Evolutionary conservation across 176 grass and related monocot species (phyloP).

Genomic region (Cenchrus fungigraminus): DNA sequence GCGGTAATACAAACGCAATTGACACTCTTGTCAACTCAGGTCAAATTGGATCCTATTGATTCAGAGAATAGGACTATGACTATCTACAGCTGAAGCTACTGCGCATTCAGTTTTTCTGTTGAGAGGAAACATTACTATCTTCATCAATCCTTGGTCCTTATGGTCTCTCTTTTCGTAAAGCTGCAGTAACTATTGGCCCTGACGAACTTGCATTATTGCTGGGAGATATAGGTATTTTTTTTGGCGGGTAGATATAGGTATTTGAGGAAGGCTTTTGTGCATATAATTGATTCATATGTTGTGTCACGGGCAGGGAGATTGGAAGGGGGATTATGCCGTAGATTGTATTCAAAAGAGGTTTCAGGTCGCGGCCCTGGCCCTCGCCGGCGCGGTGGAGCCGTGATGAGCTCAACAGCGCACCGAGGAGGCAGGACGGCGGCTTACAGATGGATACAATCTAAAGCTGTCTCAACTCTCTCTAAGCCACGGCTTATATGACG

Average conservation of each 20-base stretch:
- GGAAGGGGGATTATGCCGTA: too few relatives aligned
- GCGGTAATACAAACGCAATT: background rate
- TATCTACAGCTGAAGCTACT: slow-evolving; percentile 27
- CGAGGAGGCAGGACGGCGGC: too few relatives aligned
- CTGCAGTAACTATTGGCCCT: slow-evolving; percentile 15
- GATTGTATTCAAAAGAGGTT: too few relatives aligned
- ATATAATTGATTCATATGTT: background rate
- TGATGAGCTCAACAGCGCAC: too few relatives aligned
- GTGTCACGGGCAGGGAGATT: too few relatives aligned
- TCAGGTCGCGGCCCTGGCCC: too few relatives aligned
- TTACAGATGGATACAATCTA: too few relatives aligned
- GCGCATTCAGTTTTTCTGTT: background rate
- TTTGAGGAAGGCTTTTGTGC: slow-evolving; percentile 26
- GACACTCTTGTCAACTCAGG: slow-evolving; percentile 23
- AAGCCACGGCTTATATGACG: too few relatives aligned
- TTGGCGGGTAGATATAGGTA: background rate
- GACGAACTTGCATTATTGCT: background rate
- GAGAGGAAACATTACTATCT: too few relatives aligned
- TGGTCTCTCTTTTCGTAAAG: slow-evolving; percentile 13
- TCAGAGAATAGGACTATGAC: background rate
- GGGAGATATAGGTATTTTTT: too few relatives aligned
- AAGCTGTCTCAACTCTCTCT: too few relatives aligned
- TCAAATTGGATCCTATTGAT: background rate
- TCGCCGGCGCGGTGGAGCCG: too few relatives aligned
- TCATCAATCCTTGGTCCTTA: background rate